Percentiles rank a stretch among this genome's conserved stretches.
Evolutionary conservation across 2,329 filamentous ascomycete genomes (phyloP).

Genomic region (Fusarium nematophilum): DNA sequence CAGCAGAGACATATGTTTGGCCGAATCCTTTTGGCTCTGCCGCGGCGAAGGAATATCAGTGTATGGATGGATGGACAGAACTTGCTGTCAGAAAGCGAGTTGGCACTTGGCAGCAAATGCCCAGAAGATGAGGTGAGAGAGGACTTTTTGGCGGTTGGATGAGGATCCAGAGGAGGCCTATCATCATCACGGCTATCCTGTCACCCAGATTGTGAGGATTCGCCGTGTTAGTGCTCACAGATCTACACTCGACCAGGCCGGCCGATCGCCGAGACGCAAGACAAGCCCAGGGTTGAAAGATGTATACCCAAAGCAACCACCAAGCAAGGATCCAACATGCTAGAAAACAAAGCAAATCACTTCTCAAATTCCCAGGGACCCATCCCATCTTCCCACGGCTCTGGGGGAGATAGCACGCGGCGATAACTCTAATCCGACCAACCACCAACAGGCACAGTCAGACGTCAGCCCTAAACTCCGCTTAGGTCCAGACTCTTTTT

Average conservation of each 20-base stretch:
- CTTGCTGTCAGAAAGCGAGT: background rate
- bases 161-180: background rate
- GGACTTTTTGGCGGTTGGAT: background rate
- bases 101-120: slow-evolving; percentile 3
- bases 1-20: too few relatives aligned
- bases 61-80: background rate
- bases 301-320: too few relatives aligned
- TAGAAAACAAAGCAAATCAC: too few relatives aligned
- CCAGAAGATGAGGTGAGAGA: slow-evolving; percentile 6
- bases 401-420: slow-evolving; percentile 27
- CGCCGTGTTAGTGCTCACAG: background rate
- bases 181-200: background rate
- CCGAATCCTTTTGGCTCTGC: too few relatives aligned
- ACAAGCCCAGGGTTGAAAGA: background rate
- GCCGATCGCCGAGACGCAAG: background rate
- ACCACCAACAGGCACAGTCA: slow-evolving; percentile 11
- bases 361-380: too few relatives aligned
- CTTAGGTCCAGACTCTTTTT: slow-evolving; percentile 29
- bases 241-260: background rate
- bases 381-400: background rate
- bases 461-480: slow-evolving; percentile 41
- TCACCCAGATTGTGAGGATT: background rate
- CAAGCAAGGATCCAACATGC: too few relatives aligned
- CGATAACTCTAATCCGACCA: slow-evolving; percentile 39
- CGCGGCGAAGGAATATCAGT: too few relatives aligned